These are phyloP conservation scores for Kwoniella dendrophila DNA, from an alignment of 768 basidiomycete genomes.

Conservation along the genomic window DNA sequence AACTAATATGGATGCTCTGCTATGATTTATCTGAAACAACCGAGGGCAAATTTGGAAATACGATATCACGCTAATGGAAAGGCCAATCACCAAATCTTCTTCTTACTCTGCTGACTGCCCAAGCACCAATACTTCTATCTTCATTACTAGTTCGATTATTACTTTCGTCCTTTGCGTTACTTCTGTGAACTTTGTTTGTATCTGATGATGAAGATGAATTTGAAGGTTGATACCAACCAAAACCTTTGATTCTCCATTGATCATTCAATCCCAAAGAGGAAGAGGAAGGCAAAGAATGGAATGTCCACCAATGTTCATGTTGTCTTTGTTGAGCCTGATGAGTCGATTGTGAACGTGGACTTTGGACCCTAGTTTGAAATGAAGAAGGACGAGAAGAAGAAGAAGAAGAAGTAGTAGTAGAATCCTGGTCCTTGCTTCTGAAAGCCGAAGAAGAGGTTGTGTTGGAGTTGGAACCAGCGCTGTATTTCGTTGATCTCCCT, in stretches of 20 bases:
- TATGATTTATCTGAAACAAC: not conserved
- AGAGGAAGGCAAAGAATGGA: not conserved
- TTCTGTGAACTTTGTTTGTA: not conserved
- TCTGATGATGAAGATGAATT: not conserved
- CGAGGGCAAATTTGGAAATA: not conserved
- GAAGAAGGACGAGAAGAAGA: not conserved
- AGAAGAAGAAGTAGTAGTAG: not conserved
- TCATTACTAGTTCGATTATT: too few species aligned
- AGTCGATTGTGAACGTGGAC: not conserved
- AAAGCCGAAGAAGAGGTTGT: not conserved
- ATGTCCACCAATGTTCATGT: conserved; percentile 14
- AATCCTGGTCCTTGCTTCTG: not conserved
- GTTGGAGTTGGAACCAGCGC: too few species aligned
- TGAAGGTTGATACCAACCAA: conserved; percentile 15
- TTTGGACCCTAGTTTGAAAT: not conserved
- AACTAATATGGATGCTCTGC: too few species aligned
- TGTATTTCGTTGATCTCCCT: too few species aligned
- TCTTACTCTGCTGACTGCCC: conserved; percentile 8
- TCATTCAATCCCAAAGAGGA: not conserved
- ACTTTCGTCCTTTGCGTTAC: not conserved
- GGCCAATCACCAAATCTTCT: conserved; percentile 16
- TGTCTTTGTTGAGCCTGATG: not conserved
- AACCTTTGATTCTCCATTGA: conserved; percentile 10
- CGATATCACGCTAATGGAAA: not conserved
- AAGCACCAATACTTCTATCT: conserved; percentile 15